Percentiles rank a stretch among this genome's conserved stretches.
These are phyloP conservation scores for Choanephora cucurbitarum DNA, from an alignment of 371 early-diverging fungal genomes.

Conservation along the genomic window DNA sequence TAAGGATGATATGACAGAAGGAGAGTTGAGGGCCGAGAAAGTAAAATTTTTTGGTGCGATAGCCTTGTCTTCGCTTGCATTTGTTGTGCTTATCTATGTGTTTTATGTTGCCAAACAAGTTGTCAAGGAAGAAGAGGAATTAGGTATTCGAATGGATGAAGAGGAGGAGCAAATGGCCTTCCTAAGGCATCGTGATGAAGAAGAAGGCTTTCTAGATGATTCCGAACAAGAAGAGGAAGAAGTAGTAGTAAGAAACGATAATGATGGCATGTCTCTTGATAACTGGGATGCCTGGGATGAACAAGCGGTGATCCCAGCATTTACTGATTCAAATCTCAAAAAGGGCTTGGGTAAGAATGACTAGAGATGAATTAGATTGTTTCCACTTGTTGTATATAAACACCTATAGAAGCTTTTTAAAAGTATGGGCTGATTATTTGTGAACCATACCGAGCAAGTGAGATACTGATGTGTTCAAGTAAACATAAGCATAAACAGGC, in stretches of 20 bases:
- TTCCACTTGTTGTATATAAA: too few relatives aligned
- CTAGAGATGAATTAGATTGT: too few relatives aligned
- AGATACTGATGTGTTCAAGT: too few relatives aligned
- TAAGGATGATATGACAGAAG: slow-evolving; percentile 38
- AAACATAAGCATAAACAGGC: too few relatives aligned
- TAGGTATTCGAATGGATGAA: slow-evolving; percentile 14
- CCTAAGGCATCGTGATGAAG: slow-evolving; percentile 8
- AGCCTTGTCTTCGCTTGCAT: slow-evolving; percentile 46
- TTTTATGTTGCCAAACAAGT: slow-evolving; percentile 55
- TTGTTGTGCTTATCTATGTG: slow-evolving; percentile 62
- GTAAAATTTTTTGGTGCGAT: slow-evolving; percentile 41
- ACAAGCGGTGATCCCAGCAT: too few relatives aligned
- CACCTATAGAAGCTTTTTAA: too few relatives aligned
- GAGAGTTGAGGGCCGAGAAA: slow-evolving; percentile 31
- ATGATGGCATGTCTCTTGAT: slow-evolving; percentile 6
- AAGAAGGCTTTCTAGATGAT: slow-evolving; percentile 8
- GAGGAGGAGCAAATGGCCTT: slow-evolving; percentile 12
- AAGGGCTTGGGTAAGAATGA: too few relatives aligned
- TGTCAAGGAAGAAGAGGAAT: slow-evolving; percentile 35
- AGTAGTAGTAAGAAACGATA: too few relatives aligned
- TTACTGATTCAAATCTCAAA: too few relatives aligned
- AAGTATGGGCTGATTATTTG: too few relatives aligned
- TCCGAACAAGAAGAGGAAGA: not conserved
- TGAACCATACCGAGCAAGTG: too few relatives aligned
- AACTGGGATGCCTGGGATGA: slow-evolving; percentile 16